Evolutionary conservation across 192 early-diverging fungal species (phyloP).

Genomic region (Umbelopsis sp.): DNA sequence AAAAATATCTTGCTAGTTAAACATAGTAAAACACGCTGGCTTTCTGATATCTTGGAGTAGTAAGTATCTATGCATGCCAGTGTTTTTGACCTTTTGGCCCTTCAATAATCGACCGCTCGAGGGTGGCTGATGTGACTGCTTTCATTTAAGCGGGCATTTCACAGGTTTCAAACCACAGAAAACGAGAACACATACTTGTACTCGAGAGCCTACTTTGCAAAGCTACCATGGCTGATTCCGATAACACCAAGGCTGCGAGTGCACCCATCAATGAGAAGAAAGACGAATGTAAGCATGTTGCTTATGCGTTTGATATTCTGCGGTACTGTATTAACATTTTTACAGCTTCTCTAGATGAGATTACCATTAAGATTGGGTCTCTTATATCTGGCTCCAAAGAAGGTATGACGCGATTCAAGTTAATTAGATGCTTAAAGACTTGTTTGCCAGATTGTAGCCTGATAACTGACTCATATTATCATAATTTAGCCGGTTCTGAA

Average conservation of each 20-base stretch:
- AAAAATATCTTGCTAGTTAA: too few relatives aligned
- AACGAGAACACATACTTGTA: not conserved
- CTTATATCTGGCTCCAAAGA: not conserved
- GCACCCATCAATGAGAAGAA: not conserved
- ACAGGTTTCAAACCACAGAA: not conserved
- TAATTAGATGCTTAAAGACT: not conserved
- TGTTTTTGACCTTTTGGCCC: too few relatives aligned
- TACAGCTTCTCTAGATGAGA: not conserved
- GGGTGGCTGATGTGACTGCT: not conserved
- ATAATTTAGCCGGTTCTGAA: too few relatives aligned
- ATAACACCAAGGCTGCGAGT: not conserved
- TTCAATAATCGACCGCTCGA: too few relatives aligned
- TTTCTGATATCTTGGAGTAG: too few relatives aligned
- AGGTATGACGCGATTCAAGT: not conserved
- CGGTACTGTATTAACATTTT: not conserved
- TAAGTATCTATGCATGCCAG: too few relatives aligned
- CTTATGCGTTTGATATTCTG: not conserved
- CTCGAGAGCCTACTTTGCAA: not conserved
- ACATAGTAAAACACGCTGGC: too few relatives aligned
- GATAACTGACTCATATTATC: too few relatives aligned
- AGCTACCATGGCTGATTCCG: conserved; percentile 13
- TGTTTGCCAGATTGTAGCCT: too few relatives aligned
- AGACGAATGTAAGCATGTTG: not conserved
- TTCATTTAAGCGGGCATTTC: not conserved
- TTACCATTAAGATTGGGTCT: conserved; percentile 1